Evolutionary conservation across 257 asterid genomes (phyloP), one percentile per base, ranked within the genome.

Genomic region (Thymus mandschuricus): DNA sequence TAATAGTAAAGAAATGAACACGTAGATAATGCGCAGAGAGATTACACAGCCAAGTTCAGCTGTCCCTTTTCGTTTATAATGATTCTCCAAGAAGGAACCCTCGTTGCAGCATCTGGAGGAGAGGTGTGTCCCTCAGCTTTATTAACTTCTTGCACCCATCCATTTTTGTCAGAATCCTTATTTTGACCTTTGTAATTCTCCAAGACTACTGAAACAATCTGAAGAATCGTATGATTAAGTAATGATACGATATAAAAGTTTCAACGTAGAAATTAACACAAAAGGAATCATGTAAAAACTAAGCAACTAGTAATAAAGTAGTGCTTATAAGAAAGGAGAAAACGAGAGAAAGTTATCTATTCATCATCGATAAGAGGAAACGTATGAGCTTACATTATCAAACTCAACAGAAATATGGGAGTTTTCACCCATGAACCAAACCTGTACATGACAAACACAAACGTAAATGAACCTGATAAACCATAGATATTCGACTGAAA

Each of bases 141-240:
- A 38, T 65, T 78, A 71, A 81, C 93, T 84, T 89, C 92, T 83
- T 85, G 84, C 79, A 73, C 86, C 88, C 89, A 81, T 31, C 76
- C 73, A 27, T 69, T 87, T 68, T 78, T 82, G 66, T 71, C 77
- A 64, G 85, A 44, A 49, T 81, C 93, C 84, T 85, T 85, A 70
- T 73, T 74, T 73, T 83, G 83, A 70, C 82, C 85, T 72, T 78
- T 76, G 82, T 86, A 95, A 83, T 92, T 95, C 85, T 92, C 98
- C 88, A 95, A 81, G 79, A 92, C 96, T 70, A 87, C 97, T 38
- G 96, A 86, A 84, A 92, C 98, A 83, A 95, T 90, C 99, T 92
- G 96, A 69, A 56, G 56, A 64, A 78, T 30, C n/a, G 35, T 43
- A 75, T 38, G 40, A 56, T 55, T 60, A 66, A 10, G 13, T 3